phyloP scores from a whole-genome alignment of 345 rosid species.

The Turritis glabra region DNA sequence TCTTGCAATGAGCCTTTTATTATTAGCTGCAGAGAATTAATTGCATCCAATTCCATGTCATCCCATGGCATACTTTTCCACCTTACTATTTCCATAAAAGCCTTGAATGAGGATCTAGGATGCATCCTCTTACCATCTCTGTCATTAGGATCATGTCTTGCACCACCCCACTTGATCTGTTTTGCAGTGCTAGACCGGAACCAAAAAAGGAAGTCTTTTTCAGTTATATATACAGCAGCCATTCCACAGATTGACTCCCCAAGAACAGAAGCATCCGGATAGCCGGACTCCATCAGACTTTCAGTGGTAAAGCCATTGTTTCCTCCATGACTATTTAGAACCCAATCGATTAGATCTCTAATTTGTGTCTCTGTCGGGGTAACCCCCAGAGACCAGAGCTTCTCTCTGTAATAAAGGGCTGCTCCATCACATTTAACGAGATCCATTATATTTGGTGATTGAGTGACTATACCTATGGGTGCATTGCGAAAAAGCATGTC shows the following conservation, averaged over 20 bases:
- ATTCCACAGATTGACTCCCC: constrained; percentile 77
- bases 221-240: constrained; percentile 60
- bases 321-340: constrained; percentile 57
- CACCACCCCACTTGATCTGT: constrained; percentile 92
- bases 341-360: constrained; percentile 67
- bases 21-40: constrained; percentile 85
- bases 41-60: constrained; percentile 87
- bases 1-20: constrained; percentile 66
- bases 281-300: constrained; percentile 86
- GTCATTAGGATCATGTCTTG: constrained; percentile 69
- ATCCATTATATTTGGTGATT: constrained; percentile 85
- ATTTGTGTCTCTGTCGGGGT: constrained; percentile 74
- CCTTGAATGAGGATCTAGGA: constrained; percentile 88
- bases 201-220: constrained; percentile 81
- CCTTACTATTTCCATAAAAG: constrained; percentile 78
- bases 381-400: constrained; percentile 68
- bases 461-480: constrained; percentile 74
- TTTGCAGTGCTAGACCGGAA: constrained; percentile 78
- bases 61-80: constrained; percentile 73
- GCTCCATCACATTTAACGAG: constrained; percentile 89
- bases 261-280: constrained; percentile 64
- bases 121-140: constrained; percentile 78
- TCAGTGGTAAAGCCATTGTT: constrained; percentile 76
- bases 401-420: constrained; percentile 62
- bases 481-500: constrained; percentile 89